These are phyloP conservation scores for Skeletonema costatum DNA, from an alignment of 108 stramenopile genomes.

Conservation along the genomic window DNA sequence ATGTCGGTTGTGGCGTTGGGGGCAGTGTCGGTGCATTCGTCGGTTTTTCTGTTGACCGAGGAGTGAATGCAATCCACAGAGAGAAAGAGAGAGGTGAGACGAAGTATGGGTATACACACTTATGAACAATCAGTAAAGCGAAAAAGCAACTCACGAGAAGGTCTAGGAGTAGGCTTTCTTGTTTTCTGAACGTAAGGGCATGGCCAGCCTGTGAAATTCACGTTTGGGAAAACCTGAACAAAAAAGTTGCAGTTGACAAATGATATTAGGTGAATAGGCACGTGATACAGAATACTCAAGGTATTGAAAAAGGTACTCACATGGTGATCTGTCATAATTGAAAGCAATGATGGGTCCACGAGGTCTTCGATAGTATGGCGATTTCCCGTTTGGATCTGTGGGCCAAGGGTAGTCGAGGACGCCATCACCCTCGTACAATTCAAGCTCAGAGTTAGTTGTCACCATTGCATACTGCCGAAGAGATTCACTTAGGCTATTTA, in stretches of 20 bases:
- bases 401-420: slow-evolving; percentile 21
- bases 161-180: background rate
- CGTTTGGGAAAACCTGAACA: slow-evolving; percentile 4
- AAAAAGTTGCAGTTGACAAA: too few species aligned
- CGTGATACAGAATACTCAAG: too few species aligned
- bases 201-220: slow-evolving; percentile 33
- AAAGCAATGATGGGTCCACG: slow-evolving; percentile 24
- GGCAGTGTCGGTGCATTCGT: too few species aligned
- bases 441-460: slow-evolving; percentile 12
- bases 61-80: too few species aligned
- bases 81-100: too few species aligned
- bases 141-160: background rate
- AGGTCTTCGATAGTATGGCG: slow-evolving; percentile 21
- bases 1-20: too few species aligned
- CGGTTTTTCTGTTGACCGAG: too few species aligned
- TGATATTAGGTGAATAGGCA: too few species aligned
- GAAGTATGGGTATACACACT: too few species aligned
- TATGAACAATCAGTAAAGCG: background rate
- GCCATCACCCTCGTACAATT: slow-evolving; percentile 29
- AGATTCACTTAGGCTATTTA: slow-evolving; percentile 6
- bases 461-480: slow-evolving; percentile 12
- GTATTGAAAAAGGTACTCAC: background rate
- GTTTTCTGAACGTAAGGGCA: slow-evolving; percentile 22
- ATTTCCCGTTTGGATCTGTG: slow-evolving; percentile 4
- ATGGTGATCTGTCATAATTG: slow-evolving; percentile 14